Base-by-base conservation (phyloP, 164 flowering plant species). In the Annona squamosa region DNA sequence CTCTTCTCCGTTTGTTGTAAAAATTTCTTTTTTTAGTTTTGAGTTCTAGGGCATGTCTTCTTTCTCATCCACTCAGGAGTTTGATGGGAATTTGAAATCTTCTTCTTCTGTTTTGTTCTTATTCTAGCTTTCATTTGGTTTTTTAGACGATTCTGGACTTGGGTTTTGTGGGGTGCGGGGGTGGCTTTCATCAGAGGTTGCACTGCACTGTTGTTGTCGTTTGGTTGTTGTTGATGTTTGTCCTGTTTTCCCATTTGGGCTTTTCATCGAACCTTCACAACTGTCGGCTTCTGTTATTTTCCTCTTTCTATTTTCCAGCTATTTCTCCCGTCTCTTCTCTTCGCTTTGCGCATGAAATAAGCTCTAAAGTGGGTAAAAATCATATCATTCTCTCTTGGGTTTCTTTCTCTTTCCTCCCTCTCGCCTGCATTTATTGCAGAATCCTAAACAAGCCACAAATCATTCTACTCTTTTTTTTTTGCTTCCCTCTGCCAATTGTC, bases 191-290 rank as follows among this genome's bases (percentile, higher is more conserved):
- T 26, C 37, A 26, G 13, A 52, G 59, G 9, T 52, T 12, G 9
- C 59, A 52, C 13, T 52, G 13, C 17, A 7, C 59, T 52, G 59
- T 52, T 52, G 9, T 52, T 5, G 9, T 16, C 12, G 12, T 16
- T 52, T 52, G 59, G 59, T 52, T 52, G 9, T 16, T 52, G 59
- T 52, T 52, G 37, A 26, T 26, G 59, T 52, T 52, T 52, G 59
- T 52, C 59, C 59, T 52, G 59, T 52, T 52, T 46, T 67, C 16
- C 37, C 52, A 68, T 46, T n/a, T 46, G 70, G 70, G 68, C 43
- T 26, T 63, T 63, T 66, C 17, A 66, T 66, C 46, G 16, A 66
- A 66, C 46, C 46, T 46, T 0, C 26, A 46, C 4, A 17, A 68
- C 45, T 13, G 16, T 57, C 61, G 1, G 5, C 65, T 47, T 65